Percentiles rank a stretch among this genome's conserved stretches.
Evolutionary conservation across 176 grass and related monocot species (phyloP).

Genomic region (Saccharum officinarum): DNA sequence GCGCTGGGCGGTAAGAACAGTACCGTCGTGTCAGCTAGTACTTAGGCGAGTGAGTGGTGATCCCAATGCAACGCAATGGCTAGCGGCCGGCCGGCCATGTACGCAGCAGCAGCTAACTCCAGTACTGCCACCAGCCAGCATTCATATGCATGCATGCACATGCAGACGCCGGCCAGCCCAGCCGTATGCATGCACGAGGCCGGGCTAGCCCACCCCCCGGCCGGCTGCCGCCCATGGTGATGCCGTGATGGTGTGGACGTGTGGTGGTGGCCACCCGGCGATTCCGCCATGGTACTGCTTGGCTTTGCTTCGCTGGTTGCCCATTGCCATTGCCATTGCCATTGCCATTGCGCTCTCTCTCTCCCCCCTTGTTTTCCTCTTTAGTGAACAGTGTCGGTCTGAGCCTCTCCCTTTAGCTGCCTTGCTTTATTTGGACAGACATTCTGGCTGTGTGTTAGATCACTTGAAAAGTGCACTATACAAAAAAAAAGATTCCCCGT

Average conservation of each 20-base stretch:
- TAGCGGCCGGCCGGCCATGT: background rate
- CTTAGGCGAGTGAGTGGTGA: constrained; percentile 10
- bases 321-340: no score
- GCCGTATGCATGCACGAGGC: background rate
- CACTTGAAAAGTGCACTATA: no score
- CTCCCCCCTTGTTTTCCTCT: background rate
- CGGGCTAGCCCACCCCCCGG: background rate
- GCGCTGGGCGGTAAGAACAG: background rate
- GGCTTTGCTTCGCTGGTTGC: no score
- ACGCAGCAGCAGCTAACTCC: constrained; percentile 22
- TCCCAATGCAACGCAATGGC: constrained; percentile 26
- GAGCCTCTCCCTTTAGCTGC: constrained; percentile 51
- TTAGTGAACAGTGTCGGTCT: constrained; percentile 35
- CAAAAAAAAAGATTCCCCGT: no score
- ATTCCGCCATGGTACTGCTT: no score
- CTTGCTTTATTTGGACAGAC: constrained; percentile 69
- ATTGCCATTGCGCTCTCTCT: no score
- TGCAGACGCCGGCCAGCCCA: no score
- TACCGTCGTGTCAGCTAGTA: background rate
- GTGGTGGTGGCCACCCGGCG: no score
- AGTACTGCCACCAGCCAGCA: constrained; percentile 23
- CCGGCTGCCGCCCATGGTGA: background rate
- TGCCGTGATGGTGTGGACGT: no score
- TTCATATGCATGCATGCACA: constrained; percentile 38
- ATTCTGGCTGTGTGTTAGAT: no score